phyloP scores from a whole-genome alignment of 108 stramenopile genomes.

The Schizochytrium sp. region DNA sequence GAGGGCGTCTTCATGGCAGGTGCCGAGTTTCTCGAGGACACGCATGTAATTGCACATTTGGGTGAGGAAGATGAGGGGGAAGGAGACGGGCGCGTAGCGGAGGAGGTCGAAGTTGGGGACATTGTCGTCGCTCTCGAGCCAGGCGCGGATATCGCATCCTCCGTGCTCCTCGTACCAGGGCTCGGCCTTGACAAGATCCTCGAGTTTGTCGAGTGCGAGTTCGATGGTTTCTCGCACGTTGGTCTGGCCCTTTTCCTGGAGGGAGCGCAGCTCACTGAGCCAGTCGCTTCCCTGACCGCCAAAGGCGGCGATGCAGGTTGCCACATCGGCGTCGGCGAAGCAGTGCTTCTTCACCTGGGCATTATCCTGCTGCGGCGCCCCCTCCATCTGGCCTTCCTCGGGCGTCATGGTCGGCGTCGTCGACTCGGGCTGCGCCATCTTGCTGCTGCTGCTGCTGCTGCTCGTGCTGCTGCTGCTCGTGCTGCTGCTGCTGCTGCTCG shows the following conservation, averaged over 20 bases:
- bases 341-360: neutral
- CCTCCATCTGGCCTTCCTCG: too few species aligned
- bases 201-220: neutral
- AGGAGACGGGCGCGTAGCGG: conserved; percentile 15
- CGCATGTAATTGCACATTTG: neutral
- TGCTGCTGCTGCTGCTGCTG: too few species aligned
- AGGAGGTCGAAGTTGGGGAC: neutral
- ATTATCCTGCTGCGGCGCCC: too few species aligned
- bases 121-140: neutral
- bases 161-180: neutral
- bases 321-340: neutral
- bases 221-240: neutral
- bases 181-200: neutral
- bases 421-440: too few species aligned
- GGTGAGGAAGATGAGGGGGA: neutral
- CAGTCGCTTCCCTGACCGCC: neutral
- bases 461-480: too few species aligned
- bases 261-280: neutral
- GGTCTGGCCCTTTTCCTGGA: neutral
- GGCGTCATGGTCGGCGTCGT: too few species aligned
- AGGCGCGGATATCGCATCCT: neutral
- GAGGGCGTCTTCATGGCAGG: neutral
- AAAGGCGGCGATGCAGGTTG: neutral
- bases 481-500: too few species aligned
- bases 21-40: neutral